phyloP scores from a whole-genome alignment of 1,284 basidiomycete genomes.

The Pseudozyma flocculosa region DNA sequence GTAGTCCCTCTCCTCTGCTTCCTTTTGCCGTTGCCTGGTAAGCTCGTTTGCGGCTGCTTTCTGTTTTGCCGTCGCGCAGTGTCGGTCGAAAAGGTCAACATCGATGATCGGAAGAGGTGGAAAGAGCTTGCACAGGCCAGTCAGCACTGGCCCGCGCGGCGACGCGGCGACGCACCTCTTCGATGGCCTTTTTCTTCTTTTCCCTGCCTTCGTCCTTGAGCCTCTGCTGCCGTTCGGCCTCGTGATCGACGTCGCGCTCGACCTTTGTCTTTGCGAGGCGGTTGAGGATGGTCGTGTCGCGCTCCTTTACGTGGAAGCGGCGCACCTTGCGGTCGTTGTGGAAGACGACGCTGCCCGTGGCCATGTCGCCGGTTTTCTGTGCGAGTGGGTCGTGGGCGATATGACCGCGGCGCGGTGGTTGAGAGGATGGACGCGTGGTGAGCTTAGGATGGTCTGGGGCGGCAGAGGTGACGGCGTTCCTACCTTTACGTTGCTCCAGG shows the following conservation, averaged over 20 bases:
- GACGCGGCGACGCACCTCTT: slow-evolving; percentile 23
- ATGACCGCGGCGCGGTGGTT: too few relatives aligned
- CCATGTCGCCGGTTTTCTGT: slow-evolving; percentile 59
- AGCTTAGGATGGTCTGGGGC: too few relatives aligned
- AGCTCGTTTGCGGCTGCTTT: slow-evolving; percentile 24
- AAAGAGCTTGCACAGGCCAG: too few relatives aligned
- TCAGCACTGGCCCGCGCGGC: too few relatives aligned
- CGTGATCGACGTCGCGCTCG: slow-evolving; percentile 72
- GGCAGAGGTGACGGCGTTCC: too few relatives aligned
- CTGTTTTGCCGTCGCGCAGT: too few relatives aligned
- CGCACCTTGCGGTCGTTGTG: slow-evolving; percentile 74
- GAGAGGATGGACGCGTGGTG: too few relatives aligned
- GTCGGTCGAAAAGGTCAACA: too few relatives aligned
- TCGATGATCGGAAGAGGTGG: too few relatives aligned
- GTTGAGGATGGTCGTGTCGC: slow-evolving; percentile 89
- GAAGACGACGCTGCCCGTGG: slow-evolving; percentile 90
- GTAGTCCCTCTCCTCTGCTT: slow-evolving; percentile 63
- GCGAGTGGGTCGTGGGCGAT: too few relatives aligned
- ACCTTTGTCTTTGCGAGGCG: slow-evolving; percentile 91
- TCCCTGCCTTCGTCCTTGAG: slow-evolving; percentile 30
- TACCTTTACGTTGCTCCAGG: slow-evolving; percentile 59
- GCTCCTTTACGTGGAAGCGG: slow-evolving; percentile 72
- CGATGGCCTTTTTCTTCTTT: slow-evolving; percentile 42
- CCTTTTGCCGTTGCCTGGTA: slow-evolving; percentile 60
- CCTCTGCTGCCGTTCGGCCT: slow-evolving; percentile 76